Conservation (phyloP, 805 yeast species). For the Pichia insulana region DNA sequence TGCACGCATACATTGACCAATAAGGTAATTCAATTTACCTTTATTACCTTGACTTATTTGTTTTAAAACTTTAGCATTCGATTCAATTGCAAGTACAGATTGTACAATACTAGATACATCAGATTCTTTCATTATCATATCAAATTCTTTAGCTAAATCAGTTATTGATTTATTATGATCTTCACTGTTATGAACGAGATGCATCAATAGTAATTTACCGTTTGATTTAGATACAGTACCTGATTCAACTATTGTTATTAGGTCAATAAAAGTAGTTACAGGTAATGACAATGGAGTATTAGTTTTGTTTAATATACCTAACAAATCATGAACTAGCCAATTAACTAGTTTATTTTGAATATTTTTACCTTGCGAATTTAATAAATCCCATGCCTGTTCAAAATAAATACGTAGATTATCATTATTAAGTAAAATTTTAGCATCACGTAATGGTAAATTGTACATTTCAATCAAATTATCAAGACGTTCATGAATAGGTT, state of each 20-base stretch:
- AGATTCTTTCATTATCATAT: slow-evolving; percentile 23
- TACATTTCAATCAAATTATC: slow-evolving; percentile 43
- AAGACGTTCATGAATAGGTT: slow-evolving; percentile 53
- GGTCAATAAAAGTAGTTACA: slow-evolving; percentile 40
- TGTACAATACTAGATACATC: slow-evolving; percentile 17
- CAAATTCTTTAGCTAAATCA: slow-evolving; percentile 46
- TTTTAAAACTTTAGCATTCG: slow-evolving; percentile 46
- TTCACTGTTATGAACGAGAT: slow-evolving; percentile 44
- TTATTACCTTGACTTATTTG: slow-evolving; percentile 48
- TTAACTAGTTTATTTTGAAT: slow-evolving; percentile 7
- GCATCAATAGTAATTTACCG: slow-evolving; percentile 56
- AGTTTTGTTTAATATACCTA: slow-evolving; percentile 58
- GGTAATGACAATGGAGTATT: slow-evolving; percentile 32
- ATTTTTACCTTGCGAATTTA: slow-evolving; percentile 11
- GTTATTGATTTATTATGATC: slow-evolving; percentile 29
- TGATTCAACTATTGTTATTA: slow-evolving; percentile 41
- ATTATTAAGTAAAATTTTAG: slow-evolving; percentile 53
- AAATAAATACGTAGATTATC: slow-evolving; percentile 45
- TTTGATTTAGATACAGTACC: slow-evolving; percentile 46
- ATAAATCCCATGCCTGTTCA: slow-evolving; percentile 30
- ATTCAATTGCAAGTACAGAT: slow-evolving; percentile 16
- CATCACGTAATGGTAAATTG: slow-evolving; percentile 60
- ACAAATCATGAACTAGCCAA: slow-evolving; percentile 76
- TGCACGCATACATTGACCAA: slow-evolving; percentile 79
- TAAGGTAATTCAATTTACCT: slow-evolving; percentile 61